Conservation (phyloP, 305 asterid genomes). For the Vinca major region DNA sequence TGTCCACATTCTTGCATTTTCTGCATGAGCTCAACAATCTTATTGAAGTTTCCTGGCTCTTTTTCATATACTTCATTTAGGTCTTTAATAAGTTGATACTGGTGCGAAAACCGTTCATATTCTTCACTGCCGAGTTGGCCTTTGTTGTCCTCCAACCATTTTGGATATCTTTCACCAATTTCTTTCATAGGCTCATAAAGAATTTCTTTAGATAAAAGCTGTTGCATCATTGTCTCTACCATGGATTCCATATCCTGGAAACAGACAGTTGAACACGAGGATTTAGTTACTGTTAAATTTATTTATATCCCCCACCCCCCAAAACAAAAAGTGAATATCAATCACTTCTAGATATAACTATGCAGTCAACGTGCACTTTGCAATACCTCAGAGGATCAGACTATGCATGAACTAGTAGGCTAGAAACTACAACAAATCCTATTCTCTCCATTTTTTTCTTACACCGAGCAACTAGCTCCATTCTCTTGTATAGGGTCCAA, state of each 20-base stretch:
- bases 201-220: constrained; percentile 86
- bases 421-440: neutral
- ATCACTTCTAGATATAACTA: neutral
- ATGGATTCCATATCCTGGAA: constrained; percentile 89
- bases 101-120: constrained; percentile 46
- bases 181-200: constrained; percentile 96
- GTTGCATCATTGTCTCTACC: constrained; percentile 97
- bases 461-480: neutral
- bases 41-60: constrained; percentile 82
- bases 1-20: constrained; percentile 99
- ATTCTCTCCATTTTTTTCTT: neutral
- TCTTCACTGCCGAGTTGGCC: constrained; percentile 56
- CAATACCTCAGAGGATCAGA: neutral
- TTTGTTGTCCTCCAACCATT: constrained; percentile 80
- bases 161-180: constrained; percentile 86
- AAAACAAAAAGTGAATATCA: neutral
- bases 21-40: constrained; percentile 96
- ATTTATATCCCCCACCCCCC: too few species aligned
- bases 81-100: constrained; percentile 56
- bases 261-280: neutral
- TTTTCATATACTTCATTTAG: constrained; percentile 61
- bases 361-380: neutral
- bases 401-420: neutral
- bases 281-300: neutral
- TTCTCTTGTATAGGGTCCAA: neutral